Evolutionary conservation across 106 monocot species (phyloP).

Genomic region (Alisma plantagoaquatica): DNA sequence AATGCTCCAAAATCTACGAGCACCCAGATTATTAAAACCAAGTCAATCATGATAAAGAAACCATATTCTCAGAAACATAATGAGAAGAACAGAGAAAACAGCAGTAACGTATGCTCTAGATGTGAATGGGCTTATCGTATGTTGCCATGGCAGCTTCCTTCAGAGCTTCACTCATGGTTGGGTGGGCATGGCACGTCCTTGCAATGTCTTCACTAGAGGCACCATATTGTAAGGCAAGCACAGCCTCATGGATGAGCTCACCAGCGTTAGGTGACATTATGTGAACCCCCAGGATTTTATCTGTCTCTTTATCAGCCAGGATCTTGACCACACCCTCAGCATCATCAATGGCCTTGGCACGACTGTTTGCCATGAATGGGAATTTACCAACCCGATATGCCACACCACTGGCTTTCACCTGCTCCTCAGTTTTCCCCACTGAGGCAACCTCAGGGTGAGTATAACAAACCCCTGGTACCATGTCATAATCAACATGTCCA

Average conservation of each 20-base stretch:
- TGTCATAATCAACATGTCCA: conserved; percentile 85
- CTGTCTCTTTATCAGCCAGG: conserved; percentile 77
- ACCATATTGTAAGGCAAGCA: conserved; percentile 81
- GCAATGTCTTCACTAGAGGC: conserved; percentile 95
- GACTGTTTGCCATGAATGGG: conserved; percentile 84
- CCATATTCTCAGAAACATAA: too few relatives aligned
- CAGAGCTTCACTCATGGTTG: conserved; percentile 94
- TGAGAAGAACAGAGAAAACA: too few relatives aligned
- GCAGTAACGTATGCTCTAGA: too few relatives aligned
- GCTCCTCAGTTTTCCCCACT: conserved; percentile 92
- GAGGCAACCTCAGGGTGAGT: conserved; percentile 88
- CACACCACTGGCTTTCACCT: conserved; percentile 65
- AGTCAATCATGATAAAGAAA: too few relatives aligned
- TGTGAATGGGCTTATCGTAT: conserved; percentile 91
- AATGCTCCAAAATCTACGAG: too few relatives aligned
- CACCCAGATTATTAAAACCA: too few relatives aligned
- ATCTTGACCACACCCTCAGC: conserved; percentile 92
- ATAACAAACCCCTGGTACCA: conserved; percentile 89
- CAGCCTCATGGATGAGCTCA: conserved; percentile 90
- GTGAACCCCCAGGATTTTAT: conserved; percentile 85
- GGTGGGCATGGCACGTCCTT: conserved; percentile 92
- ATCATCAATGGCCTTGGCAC: conserved; percentile 96
- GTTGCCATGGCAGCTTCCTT: conserved; percentile 96
- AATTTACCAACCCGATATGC: conserved; percentile 80
- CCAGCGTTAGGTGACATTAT: conserved; percentile 92